Base-by-base conservation (phyloP, 2,329 filamentous ascomycete species). In the Fusarium sp. region DNA sequence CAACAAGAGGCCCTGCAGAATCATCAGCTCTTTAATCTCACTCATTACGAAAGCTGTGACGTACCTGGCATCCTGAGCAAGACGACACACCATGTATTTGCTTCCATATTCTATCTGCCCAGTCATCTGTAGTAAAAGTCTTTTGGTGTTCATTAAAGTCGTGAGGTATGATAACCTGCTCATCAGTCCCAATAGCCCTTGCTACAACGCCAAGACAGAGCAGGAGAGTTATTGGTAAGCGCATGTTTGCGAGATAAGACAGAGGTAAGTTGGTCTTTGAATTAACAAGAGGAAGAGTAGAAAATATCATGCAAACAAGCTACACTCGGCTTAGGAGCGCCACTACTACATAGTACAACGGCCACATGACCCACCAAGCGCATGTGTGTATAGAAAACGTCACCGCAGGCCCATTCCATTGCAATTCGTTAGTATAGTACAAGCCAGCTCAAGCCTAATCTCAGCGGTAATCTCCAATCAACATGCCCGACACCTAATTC, bases 1-100 rank as follows among this genome's bases (percentile, higher is more conserved):
- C 41, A 71, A 46, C n/a, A 85, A 74, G 15, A 84, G 71, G 30
- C 75, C 69, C 78, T 81, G 44, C 15, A 38, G 17, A 26, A 12
- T 49, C 30, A 40, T 69, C 18, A 70, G 60, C 41, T 27, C 48
- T 44, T 27, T 26, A 8, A 23, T 17, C 17, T 17, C 23, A 41
- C 12, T n/a, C 18, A 15, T 15, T 10, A 8, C 15, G 15, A 20
- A 6, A 45, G 27, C 13, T 11, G 46, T 10, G 7, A 45, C 65
- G 59, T 17, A 74, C 73, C 45, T 77, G 68, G 18, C 75, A 76
- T 41, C 73, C 73, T 4, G 73, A 67, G 26, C 75, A 76, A 18
- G 73, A 64, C 26, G 67, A 74, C 17, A 59, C 70, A 7, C 61
- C 61, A 20, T 65, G 54, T 1, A 61, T 67, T 50, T 71, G 61